Evolutionary conservation across 179 eudicot genomes (phyloP), one percentile per base, ranked within the genome.

Genomic region (Corrigiola litoralis): DNA sequence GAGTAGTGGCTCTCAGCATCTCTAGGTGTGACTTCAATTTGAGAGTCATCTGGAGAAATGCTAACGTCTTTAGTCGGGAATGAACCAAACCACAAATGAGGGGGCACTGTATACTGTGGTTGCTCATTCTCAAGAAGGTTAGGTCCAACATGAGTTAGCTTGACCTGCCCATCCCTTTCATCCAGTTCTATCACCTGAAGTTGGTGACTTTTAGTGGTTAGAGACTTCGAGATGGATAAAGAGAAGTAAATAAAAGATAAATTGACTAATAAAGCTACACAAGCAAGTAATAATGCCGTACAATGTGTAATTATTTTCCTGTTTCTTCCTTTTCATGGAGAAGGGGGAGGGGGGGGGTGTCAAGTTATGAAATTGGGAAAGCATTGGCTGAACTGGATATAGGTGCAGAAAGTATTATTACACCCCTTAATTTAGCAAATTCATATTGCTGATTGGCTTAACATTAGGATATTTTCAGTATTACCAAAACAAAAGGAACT

Each of bases 81-180:
- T 37, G 96, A 79, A 47, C 97, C 96, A 59, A 91, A 91, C 97
- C 97, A 91, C 40, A 76, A 76, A 62, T 84, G 65, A 25, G 96
- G 94, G 20, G 94, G 85, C 42, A 91, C 96, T 0, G 85, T 81
- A 63, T 88, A 74, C 66, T 91, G 96, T 47, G 87, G 77, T 7
- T 58, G 70, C 72, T 91, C 84, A 64, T 81, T 62, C 62, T 66
- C 86, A 1, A 83, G 69, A 47, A 80, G 81, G 71, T 84, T 77
- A 4, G 95, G 81, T 38, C 97, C 97, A 21, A 91, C 68, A 67
- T 76, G 73, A 55, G 96, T 86, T 25, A 88, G 61, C 68, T 86
- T 91, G 31, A 73, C 79, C 24, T 74, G 56, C 34, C 94, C 94
- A 60, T 83, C 85, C 28, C 21, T 61, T 13, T 86, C 97, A 61